Conservation (phyloP, 768 basidiomycete species). For the Leucocoprinus leucothites region DNA sequence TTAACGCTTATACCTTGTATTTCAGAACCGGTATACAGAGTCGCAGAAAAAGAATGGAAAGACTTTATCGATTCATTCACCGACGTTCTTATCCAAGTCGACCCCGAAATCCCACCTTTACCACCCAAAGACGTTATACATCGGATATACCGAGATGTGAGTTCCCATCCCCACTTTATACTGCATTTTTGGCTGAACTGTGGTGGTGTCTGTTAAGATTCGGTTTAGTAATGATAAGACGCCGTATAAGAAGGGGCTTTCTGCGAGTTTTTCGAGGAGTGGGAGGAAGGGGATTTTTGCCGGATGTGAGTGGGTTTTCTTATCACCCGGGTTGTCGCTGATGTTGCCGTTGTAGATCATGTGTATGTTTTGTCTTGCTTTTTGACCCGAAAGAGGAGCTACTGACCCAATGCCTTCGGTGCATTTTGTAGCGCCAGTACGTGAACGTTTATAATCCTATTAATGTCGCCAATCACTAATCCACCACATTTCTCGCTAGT, state of each 20-base stretch:
- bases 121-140: constrained; percentile 92
- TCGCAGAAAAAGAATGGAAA: constrained; percentile 88
- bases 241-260: constrained; percentile 84
- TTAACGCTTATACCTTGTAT: no score
- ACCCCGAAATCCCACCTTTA: constrained; percentile 80
- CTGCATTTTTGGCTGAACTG: neutral
- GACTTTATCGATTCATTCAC: constrained; percentile 76
- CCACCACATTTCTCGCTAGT: constrained; percentile 48
- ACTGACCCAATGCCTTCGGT: no score
- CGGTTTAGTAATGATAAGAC: constrained; percentile 95
- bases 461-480: no score
- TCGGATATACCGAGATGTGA: constrained; percentile 88
- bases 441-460: no score
- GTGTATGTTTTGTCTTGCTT: constrained; percentile 37
- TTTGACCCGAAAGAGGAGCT: no score
- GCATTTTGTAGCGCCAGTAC: no score
- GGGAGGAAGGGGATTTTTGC: constrained; percentile 92
- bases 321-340: neutral
- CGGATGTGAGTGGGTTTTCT: constrained; percentile 50
- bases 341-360: constrained; percentile 44
- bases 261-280: constrained; percentile 82
- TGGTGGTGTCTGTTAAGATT: constrained; percentile 48
- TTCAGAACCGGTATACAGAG: constrained; percentile 78
- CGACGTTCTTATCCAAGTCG: constrained; percentile 62
- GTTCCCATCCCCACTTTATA: constrained; percentile 16